Evolutionary conservation across 2,329 filamentous ascomycete species (phyloP), one percentile per base, ranked within the genome.

Genomic region (Sclerotinia borealis): DNA sequence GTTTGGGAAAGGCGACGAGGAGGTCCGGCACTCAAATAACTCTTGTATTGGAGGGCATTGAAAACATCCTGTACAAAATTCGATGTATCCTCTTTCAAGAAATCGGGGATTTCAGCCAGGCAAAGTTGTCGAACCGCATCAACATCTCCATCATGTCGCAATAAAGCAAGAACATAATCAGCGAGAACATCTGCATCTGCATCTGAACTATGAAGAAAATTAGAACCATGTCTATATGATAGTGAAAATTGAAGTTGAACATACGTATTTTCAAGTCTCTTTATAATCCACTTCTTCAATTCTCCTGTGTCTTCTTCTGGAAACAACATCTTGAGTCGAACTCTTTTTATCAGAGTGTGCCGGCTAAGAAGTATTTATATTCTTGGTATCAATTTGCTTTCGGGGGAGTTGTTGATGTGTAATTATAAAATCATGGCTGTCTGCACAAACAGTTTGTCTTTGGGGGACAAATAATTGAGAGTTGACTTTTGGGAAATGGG

Each of bases 131-230:
- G 83, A 61, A 92, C 86, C 25, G 83, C 80, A n/a, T 81, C 80
- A 47, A 82, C 78, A 58, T 85, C 80, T 66, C 87, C 88, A 68
- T 92, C 88, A 66, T 89, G 86, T 61, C 85, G 84, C 51, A 93
- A 78, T 25, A 95, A 82, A 8, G 89, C 90, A 66, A 93, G 81
- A n/a, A 93, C 88, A 73, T 93, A 95, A 70, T 95, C 91, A 52
- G 90, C 90, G 3, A 95, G 85, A 6, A 93, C 89, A 71, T 92
- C 90, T 37, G 87, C 84, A 73, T 95, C 91, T 58, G 89, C 90
- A 71, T 93, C 90, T 34, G 89, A 91, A 60, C 89, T 91, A 67
- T 10, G 49, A 43, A 29, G 15, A 25, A 61, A 22, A 39, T 63
- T 52, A 63, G 37, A 37, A 37, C 27, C 19, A 55, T 15, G 22